Evolutionary conservation across 129 eudicot genomes (phyloP).

Genomic region (Ambrosia trifida): DNA sequence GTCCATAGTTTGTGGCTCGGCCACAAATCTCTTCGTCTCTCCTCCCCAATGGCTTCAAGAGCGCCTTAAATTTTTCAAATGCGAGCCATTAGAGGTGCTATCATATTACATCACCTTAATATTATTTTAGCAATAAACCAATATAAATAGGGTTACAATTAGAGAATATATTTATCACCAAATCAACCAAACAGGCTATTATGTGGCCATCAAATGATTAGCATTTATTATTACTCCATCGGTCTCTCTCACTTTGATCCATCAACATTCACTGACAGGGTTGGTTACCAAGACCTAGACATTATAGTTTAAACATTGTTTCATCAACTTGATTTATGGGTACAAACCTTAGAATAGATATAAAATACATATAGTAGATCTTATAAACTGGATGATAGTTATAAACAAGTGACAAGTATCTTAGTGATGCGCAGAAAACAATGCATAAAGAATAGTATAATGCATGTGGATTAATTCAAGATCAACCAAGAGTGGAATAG

Average conservation of each 20-base stretch:
- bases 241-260: slow-evolving; percentile 36
- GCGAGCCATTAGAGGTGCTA: too few species aligned
- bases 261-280: slow-evolving; percentile 42
- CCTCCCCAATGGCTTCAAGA: too few species aligned
- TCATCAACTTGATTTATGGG: not conserved
- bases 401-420: slow-evolving; percentile 29
- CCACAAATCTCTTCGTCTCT: too few species aligned
- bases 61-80: too few species aligned
- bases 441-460: slow-evolving; percentile 27
- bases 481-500: slow-evolving; percentile 36
- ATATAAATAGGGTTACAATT: not conserved
- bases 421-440: slow-evolving; percentile 33
- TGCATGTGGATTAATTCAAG: slow-evolving; percentile 9
- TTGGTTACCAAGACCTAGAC: slow-evolving; percentile 30
- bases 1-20: too few species aligned
- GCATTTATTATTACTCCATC: slow-evolving; percentile 23
- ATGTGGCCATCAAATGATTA: slow-evolving; percentile 27
- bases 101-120: too few species aligned
- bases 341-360: not conserved
- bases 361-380: not conserved
- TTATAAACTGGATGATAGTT: slow-evolving; percentile 10
- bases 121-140: too few species aligned
- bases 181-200: not conserved
- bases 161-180: not conserved
- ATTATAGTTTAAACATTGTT: not conserved